Evolutionary conservation across 306 rosid genomes (phyloP), one percentile per base, ranked within the genome.

Genomic region (Parietaria judaica): DNA sequence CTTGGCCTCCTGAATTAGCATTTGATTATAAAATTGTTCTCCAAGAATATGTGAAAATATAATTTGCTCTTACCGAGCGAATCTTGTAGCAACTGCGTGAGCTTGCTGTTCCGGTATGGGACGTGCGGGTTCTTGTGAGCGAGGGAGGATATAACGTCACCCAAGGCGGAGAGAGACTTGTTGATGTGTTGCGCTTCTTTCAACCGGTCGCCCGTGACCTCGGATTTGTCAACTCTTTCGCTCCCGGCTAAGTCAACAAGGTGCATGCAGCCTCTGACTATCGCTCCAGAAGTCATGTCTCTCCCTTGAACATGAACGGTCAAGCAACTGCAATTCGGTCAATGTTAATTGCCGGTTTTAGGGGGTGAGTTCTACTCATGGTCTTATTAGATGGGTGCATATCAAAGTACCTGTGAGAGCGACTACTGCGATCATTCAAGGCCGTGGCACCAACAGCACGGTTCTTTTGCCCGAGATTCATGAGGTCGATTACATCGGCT

Each of bases 241-340:
- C 96, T 91, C 66, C 98, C 98, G 4, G 98, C 98, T 63, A 91
- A 73, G 74, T 91, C 98, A 68, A 91, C 98, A 48, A 91, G 83
- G 82, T 91, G 98, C 98, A 91, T 85, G 74, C 96, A 87, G 51
- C 98, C 98, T 8, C 89, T 92, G 52, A 85, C 78, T 44, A 66
- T 68, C 64, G 78, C 16, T 51, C 96, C 98, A 11, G 96, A 81
- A 23, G 98, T 83, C 84, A 91, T 81, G 77, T 91, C 92, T 75
- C 86, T 80, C 75, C 98, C 98, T 87, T 91, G 98, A 80, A 91
- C 79, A 49, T 91, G 98, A 78, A 91, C 98, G 39, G 96, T 87
- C 88, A 91, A 80, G 83, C 98, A 91, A 74, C 98, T 91, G 84
- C 70, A 81, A 37, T 51, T 67, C 61, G 31, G 1, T 23, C 31